These are phyloP conservation scores for Cruciata laevipes DNA, from an alignment of 257 asterid genomes.

Conservation along the genomic window DNA sequence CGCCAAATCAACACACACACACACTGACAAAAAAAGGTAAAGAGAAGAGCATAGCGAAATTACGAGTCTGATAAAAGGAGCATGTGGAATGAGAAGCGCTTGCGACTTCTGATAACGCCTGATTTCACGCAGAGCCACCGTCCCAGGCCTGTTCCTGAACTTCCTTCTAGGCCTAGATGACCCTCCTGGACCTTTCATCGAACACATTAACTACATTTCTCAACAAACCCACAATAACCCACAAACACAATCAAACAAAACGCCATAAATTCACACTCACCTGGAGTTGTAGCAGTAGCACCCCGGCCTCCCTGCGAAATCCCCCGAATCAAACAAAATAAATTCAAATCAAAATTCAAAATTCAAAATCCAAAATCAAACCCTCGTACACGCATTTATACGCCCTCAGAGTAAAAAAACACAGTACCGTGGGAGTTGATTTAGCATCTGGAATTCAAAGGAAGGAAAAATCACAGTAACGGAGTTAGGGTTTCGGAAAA, in stretches of 20 bases:
- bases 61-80: conserved; percentile 74
- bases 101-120: conserved; percentile 61
- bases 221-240: conserved; percentile 4
- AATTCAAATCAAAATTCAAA: not conserved
- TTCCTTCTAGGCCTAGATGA: conserved; percentile 21
- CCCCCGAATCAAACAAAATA: not conserved
- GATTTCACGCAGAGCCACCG: conserved; percentile 78
- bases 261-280: not conserved
- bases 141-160: conserved; percentile 56
- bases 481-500: conserved; percentile 34
- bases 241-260: conserved; percentile 3
- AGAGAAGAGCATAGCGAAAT: conserved; percentile 1
- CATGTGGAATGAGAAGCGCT: conserved; percentile 71
- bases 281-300: not conserved
- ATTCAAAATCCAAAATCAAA: too few species aligned
- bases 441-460: conserved; percentile 28
- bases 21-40: too few species aligned
- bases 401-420: not conserved
- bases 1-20: not conserved
- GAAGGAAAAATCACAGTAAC: not conserved
- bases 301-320: not conserved
- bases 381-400: not conserved
- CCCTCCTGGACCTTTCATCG: conserved; percentile 18
- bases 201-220: conserved; percentile 7
- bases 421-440: conserved; percentile 25